Evolutionary conservation across 202 grass and related monocot species (phyloP).

Genomic region (Cymbopogon flexuosus): DNA sequence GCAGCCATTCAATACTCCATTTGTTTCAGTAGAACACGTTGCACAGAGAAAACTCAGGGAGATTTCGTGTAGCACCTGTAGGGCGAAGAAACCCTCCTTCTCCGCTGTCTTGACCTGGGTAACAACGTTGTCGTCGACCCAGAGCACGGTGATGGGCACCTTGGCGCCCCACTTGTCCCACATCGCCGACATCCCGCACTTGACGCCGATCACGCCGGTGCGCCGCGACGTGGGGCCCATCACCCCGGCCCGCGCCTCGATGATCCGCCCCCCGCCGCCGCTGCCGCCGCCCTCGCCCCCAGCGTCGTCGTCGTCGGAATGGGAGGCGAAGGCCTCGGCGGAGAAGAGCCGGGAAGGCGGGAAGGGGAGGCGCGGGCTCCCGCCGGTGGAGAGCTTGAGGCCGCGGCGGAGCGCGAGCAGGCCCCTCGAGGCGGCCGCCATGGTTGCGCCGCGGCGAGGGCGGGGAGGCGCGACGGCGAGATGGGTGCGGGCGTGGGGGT

Average conservation of each 20-base stretch:
- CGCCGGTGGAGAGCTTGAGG: conserved; percentile 28
- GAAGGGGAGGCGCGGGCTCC: conserved; percentile 1
- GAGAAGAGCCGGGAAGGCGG: conserved; percentile 36
- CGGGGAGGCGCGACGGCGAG: conserved; percentile 1
- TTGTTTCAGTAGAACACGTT: not conserved
- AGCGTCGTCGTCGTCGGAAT: conserved; percentile 32
- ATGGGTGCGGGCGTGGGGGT: conserved; percentile 9
- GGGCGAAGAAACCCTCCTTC: conserved; percentile 73
- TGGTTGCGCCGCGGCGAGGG: conserved; percentile 35
- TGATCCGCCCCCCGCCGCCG: conserved; percentile 46
- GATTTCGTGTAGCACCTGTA: conserved; percentile 54
- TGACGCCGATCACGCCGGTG: conserved; percentile 79
- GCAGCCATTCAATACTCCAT: not conserved
- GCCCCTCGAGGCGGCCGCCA: conserved; percentile 81
- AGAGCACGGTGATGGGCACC: conserved; percentile 82
- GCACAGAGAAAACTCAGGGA: not conserved
- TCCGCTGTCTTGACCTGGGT: conserved; percentile 93
- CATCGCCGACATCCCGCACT: conserved; percentile 91
- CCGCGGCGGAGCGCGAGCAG: conserved; percentile 49
- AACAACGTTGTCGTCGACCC: conserved; percentile 91
- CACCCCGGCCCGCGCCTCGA: conserved; percentile 48
- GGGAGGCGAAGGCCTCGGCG: conserved; percentile 46
- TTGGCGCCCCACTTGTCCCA: conserved; percentile 99
- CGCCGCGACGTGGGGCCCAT: conserved; percentile 62
- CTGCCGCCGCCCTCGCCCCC: conserved; percentile 9